Conservation (phyloP, 805 yeast genomes). For the Candida adriatica region DNA sequence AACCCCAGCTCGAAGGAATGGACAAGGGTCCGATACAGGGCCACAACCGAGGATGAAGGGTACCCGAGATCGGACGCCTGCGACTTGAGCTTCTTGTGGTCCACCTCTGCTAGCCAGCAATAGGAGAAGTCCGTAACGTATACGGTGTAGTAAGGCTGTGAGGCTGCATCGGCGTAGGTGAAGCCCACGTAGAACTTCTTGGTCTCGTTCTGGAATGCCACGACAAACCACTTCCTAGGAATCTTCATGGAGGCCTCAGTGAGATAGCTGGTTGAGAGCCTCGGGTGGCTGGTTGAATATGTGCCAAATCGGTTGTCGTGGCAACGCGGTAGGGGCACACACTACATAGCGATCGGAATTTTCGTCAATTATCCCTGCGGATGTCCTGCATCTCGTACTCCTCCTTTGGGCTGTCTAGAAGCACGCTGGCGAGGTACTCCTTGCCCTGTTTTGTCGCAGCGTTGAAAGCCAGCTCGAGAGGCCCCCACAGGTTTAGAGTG, state of each 20-base stretch:
- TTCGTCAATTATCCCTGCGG: not conserved
- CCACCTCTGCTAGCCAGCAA: constrained; percentile 21
- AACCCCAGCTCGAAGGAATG: constrained; percentile 13
- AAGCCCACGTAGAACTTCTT: constrained; percentile 17
- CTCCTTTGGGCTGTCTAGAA: constrained; percentile 47
- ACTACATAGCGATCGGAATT: no score
- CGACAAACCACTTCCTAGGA: constrained; percentile 19
- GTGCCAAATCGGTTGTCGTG: no score
- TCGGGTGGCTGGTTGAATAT: no score
- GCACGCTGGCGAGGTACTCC: constrained; percentile 47
- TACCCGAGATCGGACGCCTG: constrained; percentile 16
- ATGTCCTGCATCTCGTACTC: constrained; percentile 26
- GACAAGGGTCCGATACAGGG: constrained; percentile 11
- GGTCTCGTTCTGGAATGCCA: constrained; percentile 6
- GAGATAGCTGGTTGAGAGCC: constrained; percentile 5
- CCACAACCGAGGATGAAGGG: constrained; percentile 6
- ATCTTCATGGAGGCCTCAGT: constrained; percentile 11
- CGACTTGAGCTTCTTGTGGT: constrained; percentile 8
- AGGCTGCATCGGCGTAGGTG: constrained; percentile 8
- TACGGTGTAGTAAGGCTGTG: constrained; percentile 4
- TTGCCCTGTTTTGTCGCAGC: constrained; percentile 51
- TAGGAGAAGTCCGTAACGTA: constrained; percentile 17
- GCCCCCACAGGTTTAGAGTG: constrained; percentile 67
- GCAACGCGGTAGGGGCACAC: no score
- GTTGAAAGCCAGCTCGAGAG: constrained; percentile 56